These are phyloP conservation scores for Alloascoidea africana DNA, from an alignment of 805 yeast species.

Conservation along the genomic window DNA sequence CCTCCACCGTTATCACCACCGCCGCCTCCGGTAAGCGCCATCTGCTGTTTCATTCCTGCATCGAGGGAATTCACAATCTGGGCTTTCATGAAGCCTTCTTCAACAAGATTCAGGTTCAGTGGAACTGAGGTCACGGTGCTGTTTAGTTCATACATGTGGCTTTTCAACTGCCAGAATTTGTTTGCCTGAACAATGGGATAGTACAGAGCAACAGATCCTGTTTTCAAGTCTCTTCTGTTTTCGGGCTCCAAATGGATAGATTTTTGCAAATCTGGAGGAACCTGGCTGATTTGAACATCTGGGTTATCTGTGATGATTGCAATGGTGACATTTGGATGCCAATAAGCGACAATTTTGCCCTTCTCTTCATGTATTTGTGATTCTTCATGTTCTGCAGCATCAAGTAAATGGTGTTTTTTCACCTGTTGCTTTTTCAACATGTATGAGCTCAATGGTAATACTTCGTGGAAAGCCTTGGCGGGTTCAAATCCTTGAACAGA, in stretches of 20 bases:
- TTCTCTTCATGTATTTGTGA: constrained; percentile 10
- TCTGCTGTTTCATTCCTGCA: constrained; percentile 18
- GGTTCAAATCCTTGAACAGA: constrained; percentile 9
- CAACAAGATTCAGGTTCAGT: constrained; percentile 16
- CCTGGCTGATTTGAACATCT: constrained; percentile 8
- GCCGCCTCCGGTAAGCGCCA: no score
- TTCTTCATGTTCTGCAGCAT: constrained; percentile 11
- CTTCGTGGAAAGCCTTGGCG: constrained; percentile 7
- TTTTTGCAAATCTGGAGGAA: constrained; percentile 13
- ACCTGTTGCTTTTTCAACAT: constrained; percentile 15
- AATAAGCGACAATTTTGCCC: constrained; percentile 14
- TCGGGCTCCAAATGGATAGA: constrained; percentile 15
- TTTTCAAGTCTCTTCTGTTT: constrained; percentile 15
- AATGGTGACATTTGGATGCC: constrained; percentile 23
- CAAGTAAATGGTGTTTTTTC: constrained; percentile 16
- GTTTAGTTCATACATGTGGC: constrained; percentile 20
- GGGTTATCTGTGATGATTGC: constrained; percentile 13
- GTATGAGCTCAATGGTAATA: constrained; percentile 14
- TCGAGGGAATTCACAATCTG: constrained; percentile 16
- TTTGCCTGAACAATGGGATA: constrained; percentile 22
- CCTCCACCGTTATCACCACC: constrained; percentile 15
- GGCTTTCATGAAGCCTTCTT: constrained; percentile 17
- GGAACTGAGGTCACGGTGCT: constrained; percentile 12
- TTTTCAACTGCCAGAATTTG: constrained; percentile 23
- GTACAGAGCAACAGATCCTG: constrained; percentile 19